A percentile compares a stretch with the other conserved stretches of the same genome.
phyloP scores from a whole-genome alignment of 306 rosid species.

The Purshia tridentata region DNA sequence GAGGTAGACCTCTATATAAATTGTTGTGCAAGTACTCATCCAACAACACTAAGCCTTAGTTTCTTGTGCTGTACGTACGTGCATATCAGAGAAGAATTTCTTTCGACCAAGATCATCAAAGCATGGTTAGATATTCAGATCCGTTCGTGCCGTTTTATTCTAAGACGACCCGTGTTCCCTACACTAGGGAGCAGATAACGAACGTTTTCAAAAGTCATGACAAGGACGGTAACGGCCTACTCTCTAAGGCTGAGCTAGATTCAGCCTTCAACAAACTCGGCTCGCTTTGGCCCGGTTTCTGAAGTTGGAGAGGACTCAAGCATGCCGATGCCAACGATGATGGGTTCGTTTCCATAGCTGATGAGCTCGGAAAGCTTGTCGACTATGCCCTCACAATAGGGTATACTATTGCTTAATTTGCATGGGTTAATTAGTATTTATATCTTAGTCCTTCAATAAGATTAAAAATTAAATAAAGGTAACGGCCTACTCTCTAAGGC shows the following conservation, averaged over 20 bases:
- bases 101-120: no score
- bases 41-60: no score
- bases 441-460: no score
- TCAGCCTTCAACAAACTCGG: conserved; percentile 20
- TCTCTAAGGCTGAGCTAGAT: conserved; percentile 28
- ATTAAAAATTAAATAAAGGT: no score
- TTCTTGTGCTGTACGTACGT: no score
- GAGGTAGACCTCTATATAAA: no score
- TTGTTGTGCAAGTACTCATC: no score
- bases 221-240: conserved; percentile 23
- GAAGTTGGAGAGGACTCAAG: conserved; percentile 4
- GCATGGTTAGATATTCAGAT: no score
- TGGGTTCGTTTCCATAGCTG: conserved; percentile 15
- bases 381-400: conserved; percentile 2
- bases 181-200: conserved; percentile 1
- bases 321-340: conserved; percentile 20
- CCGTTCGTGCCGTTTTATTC: no score
- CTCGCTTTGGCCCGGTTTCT: neutral
- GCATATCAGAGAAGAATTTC: no score
- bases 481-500: conserved; percentile 25
- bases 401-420: no score
- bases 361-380: conserved; percentile 18
- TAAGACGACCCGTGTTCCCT: neutral
- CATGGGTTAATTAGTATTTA: no score
- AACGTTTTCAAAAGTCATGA: conserved; percentile 19